These are phyloP conservation scores for Lathyrus oleraceus DNA, from an alignment of 306 rosid species.

Conservation along the genomic window DNA sequence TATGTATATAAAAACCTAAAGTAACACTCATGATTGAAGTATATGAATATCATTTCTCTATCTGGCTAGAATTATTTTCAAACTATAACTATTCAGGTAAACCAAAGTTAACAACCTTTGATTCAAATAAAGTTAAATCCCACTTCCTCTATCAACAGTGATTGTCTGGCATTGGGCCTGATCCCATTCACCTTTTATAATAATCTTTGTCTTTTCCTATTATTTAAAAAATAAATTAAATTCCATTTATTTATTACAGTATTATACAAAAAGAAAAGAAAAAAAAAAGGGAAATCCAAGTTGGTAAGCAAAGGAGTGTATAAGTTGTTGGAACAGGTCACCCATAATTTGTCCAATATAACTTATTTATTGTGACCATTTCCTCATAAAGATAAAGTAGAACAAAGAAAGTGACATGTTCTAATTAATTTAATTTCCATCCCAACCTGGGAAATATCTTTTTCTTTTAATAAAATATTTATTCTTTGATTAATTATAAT, in stretches of 20 bases:
- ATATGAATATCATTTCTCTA: neutral
- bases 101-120: constrained; percentile 38
- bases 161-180: constrained; percentile 64
- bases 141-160: constrained; percentile 52
- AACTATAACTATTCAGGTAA: constrained; percentile 18
- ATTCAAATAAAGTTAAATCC: constrained; percentile 40
- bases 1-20: neutral
- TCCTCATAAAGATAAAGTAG: constrained; percentile 8
- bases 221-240: neutral
- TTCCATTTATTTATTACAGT: too few relatives aligned
- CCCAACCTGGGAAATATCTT: neutral
- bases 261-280: too few relatives aligned
- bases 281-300: constrained; percentile 34
- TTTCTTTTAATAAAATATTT: too few relatives aligned
- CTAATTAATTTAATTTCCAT: neutral
- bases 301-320: constrained; percentile 25
- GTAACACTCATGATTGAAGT: neutral
- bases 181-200: constrained; percentile 41
- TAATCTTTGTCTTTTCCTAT: constrained; percentile 20
- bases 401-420: neutral
- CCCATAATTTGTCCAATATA: constrained; percentile 23
- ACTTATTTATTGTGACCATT: constrained; percentile 7
- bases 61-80: neutral
- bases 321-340: constrained; percentile 48
- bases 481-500: neutral